These are phyloP conservation scores for Didymella keratinophila DNA, from an alignment of 2,329 filamentous ascomycete species.

Conservation along the genomic window DNA sequence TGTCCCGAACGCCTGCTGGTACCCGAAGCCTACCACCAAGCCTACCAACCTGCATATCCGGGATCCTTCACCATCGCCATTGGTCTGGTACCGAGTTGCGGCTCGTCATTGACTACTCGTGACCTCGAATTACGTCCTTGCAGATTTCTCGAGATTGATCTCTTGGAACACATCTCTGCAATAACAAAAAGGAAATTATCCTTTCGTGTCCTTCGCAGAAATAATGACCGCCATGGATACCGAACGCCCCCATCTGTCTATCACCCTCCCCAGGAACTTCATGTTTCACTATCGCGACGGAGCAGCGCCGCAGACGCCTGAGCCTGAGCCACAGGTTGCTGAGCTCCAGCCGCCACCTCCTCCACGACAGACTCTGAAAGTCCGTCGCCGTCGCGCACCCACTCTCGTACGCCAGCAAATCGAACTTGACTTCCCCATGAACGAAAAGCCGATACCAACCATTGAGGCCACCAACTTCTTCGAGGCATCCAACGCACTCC, in stretches of 20 bases:
- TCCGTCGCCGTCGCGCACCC: constrained; percentile 56
- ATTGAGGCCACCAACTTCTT: constrained; percentile 58
- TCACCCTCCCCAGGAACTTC: constrained; percentile 60
- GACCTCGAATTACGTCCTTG: constrained; percentile 35
- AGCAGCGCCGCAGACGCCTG: constrained; percentile 56
- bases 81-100: constrained; percentile 23
- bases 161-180: constrained; percentile 18
- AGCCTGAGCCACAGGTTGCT: constrained; percentile 50
- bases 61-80: constrained; percentile 23
- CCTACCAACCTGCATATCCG: constrained; percentile 40
- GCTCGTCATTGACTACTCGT: constrained; percentile 25
- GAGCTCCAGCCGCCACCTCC: constrained; percentile 54
- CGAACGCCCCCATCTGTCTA: constrained; percentile 57
- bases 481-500: constrained; percentile 37
- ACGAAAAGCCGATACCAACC: constrained; percentile 54
- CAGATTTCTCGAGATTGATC: constrained; percentile 30
- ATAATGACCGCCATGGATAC: constrained; percentile 46
- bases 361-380: constrained; percentile 57
- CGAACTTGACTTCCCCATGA: constrained; percentile 37
- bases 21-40: constrained; percentile 31
- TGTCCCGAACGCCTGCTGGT: constrained; percentile 41
- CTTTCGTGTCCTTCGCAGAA: constrained; percentile 2
- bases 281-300: constrained; percentile 59
- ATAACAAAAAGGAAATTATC: constrained; percentile 22
- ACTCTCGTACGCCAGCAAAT: constrained; percentile 39